phyloP scores from a whole-genome alignment of 139 green algal species.

The Tetraselmis striata region DNA sequence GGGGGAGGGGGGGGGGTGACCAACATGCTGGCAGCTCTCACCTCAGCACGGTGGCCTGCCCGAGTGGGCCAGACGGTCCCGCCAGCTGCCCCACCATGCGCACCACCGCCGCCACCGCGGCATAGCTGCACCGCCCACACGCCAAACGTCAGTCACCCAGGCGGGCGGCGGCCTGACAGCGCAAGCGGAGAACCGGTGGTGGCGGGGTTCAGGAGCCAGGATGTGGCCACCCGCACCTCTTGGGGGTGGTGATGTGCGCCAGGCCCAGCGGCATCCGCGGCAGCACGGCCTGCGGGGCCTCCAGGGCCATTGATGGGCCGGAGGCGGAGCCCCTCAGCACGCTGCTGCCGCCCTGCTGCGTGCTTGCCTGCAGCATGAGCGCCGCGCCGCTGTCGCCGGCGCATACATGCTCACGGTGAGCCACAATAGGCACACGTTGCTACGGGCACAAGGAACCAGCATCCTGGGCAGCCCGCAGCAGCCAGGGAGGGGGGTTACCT shows the following conservation, averaged over 20 bases:
- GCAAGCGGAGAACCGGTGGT: too few species aligned
- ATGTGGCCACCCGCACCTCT: background rate
- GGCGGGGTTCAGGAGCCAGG: too few species aligned
- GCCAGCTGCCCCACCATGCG: constrained; percentile 33
- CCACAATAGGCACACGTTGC: too few species aligned
- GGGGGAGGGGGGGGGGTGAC: too few species aligned
- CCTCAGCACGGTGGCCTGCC: background rate
- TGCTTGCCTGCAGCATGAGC: background rate
- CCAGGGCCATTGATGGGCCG: background rate
- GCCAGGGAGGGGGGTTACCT: too few species aligned
- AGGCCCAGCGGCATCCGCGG: constrained; percentile 60
- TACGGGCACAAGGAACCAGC: too few species aligned
- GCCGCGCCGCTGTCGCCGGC: background rate
- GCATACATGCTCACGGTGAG: too few species aligned
- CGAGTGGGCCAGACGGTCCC: constrained; percentile 10
- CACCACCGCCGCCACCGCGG: constrained; percentile 41
- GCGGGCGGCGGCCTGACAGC: too few species aligned
- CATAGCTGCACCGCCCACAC: constrained; percentile 44
- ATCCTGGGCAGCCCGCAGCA: too few species aligned
- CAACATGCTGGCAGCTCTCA: too few species aligned
- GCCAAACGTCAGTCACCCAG: too few species aligned
- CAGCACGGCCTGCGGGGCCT: constrained; percentile 25
- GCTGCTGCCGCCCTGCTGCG: background rate
- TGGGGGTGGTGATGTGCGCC: constrained; percentile 28
- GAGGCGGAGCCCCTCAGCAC: background rate